These are phyloP conservation scores for Gnomoniopsis sp. DNA, from an alignment of 2,329 filamentous ascomycete genomes.

Conservation along the genomic window DNA sequence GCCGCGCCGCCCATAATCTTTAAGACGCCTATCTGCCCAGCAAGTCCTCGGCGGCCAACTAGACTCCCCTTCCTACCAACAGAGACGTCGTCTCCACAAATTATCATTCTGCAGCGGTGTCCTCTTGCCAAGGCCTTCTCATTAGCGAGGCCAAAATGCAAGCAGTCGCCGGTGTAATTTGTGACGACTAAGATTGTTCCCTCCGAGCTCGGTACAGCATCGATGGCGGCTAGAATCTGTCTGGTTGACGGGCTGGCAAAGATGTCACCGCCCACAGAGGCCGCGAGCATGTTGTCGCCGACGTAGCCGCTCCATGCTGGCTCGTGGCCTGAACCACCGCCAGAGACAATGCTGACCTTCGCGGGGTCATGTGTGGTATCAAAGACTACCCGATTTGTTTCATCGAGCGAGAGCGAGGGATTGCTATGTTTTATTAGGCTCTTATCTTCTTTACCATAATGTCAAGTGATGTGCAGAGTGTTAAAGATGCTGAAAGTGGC, in stretches of 20 bases:
- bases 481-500: not conserved
- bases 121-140: slow-evolving; percentile 55
- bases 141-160: slow-evolving; percentile 59
- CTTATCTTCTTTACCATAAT: not conserved
- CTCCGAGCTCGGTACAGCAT: slow-evolving; percentile 48
- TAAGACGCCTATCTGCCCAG: slow-evolving; percentile 57
- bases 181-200: slow-evolving; percentile 60
- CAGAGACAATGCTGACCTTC: slow-evolving; percentile 49
- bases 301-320: slow-evolving; percentile 64
- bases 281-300: slow-evolving; percentile 57
- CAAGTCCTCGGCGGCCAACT: slow-evolving; percentile 59
- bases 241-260: slow-evolving; percentile 62
- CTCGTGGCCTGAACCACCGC: slow-evolving; percentile 57
- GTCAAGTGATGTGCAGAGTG: not conserved
- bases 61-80: slow-evolving; percentile 55
- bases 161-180: slow-evolving; percentile 63
- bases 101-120: slow-evolving; percentile 52
- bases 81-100: slow-evolving; percentile 64
- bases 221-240: slow-evolving; percentile 58
- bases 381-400: slow-evolving; percentile 49
- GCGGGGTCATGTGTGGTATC: slow-evolving; percentile 41
- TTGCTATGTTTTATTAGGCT: slow-evolving; percentile 20
- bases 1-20: slow-evolving; percentile 54
- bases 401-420: slow-evolving; percentile 46
- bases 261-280: slow-evolving; percentile 59